Percentiles rank a stretch among this genome's conserved stretches.
phyloP scores from a whole-genome alignment of 2,329 filamentous ascomycete genomes.

The Xenoacremonium recifei region DNA sequence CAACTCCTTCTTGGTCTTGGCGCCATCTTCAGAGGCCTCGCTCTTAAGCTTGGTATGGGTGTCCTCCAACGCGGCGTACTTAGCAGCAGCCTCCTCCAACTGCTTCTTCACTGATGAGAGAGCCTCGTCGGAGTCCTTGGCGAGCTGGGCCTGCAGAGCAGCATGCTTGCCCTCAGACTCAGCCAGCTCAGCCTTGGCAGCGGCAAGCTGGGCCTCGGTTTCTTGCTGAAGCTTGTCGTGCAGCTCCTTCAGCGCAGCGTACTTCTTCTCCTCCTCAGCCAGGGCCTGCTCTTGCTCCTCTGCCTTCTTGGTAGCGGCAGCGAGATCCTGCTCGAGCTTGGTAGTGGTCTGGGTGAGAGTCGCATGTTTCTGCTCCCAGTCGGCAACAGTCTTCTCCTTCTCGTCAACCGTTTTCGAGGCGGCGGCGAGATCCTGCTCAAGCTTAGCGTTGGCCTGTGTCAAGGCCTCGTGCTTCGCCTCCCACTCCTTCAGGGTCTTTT shows the following conservation, averaged over 20 bases:
- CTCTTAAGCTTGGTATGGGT: conserved; percentile 25
- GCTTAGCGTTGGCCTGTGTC: conserved; percentile 19
- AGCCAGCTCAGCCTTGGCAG: not conserved
- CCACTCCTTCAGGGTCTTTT: not conserved
- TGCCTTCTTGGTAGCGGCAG: conserved; percentile 28
- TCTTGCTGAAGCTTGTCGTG: not conserved
- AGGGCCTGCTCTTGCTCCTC: conserved; percentile 29
- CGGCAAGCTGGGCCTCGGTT: not conserved
- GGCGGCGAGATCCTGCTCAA: conserved; percentile 30
- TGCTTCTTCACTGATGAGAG: not conserved
- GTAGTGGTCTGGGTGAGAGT: conserved; percentile 20
- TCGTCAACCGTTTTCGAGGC: conserved; percentile 27
- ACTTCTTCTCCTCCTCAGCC: too few species aligned
- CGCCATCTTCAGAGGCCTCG: conserved; percentile 31
- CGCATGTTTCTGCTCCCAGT: too few species aligned
- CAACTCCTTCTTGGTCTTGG: conserved; percentile 28
- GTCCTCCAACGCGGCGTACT: conserved; percentile 25
- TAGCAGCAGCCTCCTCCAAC: conserved; percentile 14
- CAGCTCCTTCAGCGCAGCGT: too few species aligned
- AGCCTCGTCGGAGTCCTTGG: not conserved
- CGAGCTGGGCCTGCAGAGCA: not conserved
- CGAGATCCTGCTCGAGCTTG: too few species aligned
- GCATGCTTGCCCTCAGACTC: not conserved
- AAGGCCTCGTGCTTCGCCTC: conserved; percentile 27
- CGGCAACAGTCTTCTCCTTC: conserved; percentile 31